These are phyloP conservation scores for Meira miltonrushii DNA, from an alignment of 1,284 basidiomycete genomes.

Conservation along the genomic window DNA sequence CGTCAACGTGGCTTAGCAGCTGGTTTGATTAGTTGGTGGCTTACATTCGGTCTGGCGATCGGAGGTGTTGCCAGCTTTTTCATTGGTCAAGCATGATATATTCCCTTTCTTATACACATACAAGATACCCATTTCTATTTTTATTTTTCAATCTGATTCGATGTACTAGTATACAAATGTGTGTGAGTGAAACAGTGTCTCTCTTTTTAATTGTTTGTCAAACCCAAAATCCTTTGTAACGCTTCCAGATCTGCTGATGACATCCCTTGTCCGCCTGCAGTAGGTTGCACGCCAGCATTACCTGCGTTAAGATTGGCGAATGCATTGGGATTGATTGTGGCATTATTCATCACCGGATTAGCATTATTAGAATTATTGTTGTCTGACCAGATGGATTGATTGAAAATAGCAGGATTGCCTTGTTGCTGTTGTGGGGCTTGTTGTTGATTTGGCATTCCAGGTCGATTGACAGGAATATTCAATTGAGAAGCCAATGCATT, in stretches of 20 bases:
- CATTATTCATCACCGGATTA: neutral
- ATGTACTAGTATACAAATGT: neutral
- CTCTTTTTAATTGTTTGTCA: neutral
- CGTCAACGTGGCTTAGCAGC: conserved; percentile 22
- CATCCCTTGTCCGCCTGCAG: too few relatives aligned
- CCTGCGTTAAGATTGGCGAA: too few relatives aligned
- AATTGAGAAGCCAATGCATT: conserved; percentile 1
- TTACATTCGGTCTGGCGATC: conserved; percentile 39
- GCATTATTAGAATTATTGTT: neutral
- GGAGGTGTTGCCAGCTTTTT: conserved; percentile 33
- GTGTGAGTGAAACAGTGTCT: neutral
- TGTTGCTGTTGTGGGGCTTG: neutral
- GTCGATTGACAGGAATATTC: neutral
- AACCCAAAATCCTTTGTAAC: neutral
- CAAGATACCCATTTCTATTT: neutral
- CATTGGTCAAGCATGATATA: neutral
- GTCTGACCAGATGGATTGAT: too few relatives aligned
- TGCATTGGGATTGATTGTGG: too few relatives aligned
- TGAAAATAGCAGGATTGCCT: neutral
- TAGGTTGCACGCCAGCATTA: too few relatives aligned
- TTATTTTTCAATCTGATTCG: neutral
- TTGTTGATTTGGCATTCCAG: neutral
- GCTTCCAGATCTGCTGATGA: neutral
- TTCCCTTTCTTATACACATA: neutral
- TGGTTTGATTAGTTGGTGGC: conserved; percentile 39